A percentile compares a stretch with the other conserved stretches of the same genome.
phyloP scores from a whole-genome alignment of 2,329 filamentous ascomycete genomes.

The Paracoccidioides lutzii region DNA sequence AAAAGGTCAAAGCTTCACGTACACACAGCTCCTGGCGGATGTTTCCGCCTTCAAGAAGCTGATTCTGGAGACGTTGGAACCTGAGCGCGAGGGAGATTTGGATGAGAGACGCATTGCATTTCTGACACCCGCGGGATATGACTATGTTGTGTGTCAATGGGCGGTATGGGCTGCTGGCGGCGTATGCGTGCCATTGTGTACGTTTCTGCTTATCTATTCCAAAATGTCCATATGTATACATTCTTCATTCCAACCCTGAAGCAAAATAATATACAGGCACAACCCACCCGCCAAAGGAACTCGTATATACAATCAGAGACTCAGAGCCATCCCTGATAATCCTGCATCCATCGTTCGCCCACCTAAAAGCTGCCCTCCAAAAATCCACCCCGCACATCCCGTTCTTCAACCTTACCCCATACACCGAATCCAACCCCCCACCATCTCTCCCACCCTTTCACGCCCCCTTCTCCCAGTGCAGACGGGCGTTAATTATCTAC shows the following conservation, averaged over 20 bases:
- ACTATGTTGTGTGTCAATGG: slow-evolving; percentile 32
- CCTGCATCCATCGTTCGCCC: slow-evolving; percentile 28
- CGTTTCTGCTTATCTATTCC: slow-evolving; percentile 6
- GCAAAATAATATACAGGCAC: slow-evolving; percentile 20
- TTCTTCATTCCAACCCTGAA: background rate
- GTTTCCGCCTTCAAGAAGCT: slow-evolving; percentile 23
- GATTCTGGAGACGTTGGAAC: slow-evolving; percentile 22
- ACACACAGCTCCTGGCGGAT: slow-evolving; percentile 29
- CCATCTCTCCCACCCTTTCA: slow-evolving; percentile 22
- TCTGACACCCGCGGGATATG: slow-evolving; percentile 29
- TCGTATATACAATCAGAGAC: slow-evolving; percentile 31
- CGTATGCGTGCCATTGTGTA: slow-evolving; percentile 33
- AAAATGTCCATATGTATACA: background rate
- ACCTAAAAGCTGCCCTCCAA: slow-evolving; percentile 21
- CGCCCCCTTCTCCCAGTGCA: slow-evolving; percentile 16
- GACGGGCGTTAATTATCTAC: slow-evolving; percentile 31
- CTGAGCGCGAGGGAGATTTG: slow-evolving; percentile 17
- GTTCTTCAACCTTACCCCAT: slow-evolving; percentile 21
- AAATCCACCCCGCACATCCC: slow-evolving; percentile 18
- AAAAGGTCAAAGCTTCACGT: slow-evolving; percentile 29
- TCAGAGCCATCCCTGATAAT: slow-evolving; percentile 32
- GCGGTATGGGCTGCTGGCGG: slow-evolving; percentile 33
- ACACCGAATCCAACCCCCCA: slow-evolving; percentile 11
- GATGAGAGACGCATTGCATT: slow-evolving; percentile 29
- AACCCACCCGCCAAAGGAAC: slow-evolving; percentile 30